Base-by-base conservation (phyloP, 2,329 filamentous ascomycete genomes). In the Botrytis squamosa region DNA sequence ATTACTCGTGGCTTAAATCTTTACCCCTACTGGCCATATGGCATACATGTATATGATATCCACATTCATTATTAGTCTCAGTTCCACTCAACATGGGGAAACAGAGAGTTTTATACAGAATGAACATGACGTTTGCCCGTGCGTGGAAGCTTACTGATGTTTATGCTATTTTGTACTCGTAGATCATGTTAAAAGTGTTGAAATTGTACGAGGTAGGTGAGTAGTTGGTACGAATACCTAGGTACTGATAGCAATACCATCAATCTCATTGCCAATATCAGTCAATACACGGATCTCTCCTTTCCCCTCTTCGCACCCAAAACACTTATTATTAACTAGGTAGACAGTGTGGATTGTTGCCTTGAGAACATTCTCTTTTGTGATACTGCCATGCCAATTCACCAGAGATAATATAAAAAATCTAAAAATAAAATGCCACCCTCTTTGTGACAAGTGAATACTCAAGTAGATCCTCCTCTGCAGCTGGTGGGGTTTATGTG, bases 41-140 rank as follows among this genome's bases (percentile, higher is more conserved):
- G 38, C 64, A 66, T 49, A 49, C 20, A n/a, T n/a, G 36, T 20
- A 44, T 29, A 3, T 29, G 12, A 69, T 33, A 57, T 42, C 49
- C 49, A 69, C 66, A 57, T 42, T 42, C 18, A 69, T 25, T 57
- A 18, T 57, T 29, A 20, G 29, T 63, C 38, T n/a, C 46, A 57
- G 66, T 57, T 69, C 66, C 66, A 69, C 65, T 16, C 49, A 29
- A 40, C 65, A 52, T 57, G 65, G 65, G 49, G 49, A 42, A 68
- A 68, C 55, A 16, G 49, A 5, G 65, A 42, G 33, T 42, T 55
- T 22, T 55, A 55, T 55, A n/a, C 7, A n/a, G 16, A 16, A 29
- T 18, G 8, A 67, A 29, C 18, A 69, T 69, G 49, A 69, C 49
- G 18, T 69, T 57, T 69, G 66, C 18, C 66, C 49, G 36, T 57